phyloP scores from a whole-genome alignment of 208 protist species.

The Trypanosoma theileri region DNA sequence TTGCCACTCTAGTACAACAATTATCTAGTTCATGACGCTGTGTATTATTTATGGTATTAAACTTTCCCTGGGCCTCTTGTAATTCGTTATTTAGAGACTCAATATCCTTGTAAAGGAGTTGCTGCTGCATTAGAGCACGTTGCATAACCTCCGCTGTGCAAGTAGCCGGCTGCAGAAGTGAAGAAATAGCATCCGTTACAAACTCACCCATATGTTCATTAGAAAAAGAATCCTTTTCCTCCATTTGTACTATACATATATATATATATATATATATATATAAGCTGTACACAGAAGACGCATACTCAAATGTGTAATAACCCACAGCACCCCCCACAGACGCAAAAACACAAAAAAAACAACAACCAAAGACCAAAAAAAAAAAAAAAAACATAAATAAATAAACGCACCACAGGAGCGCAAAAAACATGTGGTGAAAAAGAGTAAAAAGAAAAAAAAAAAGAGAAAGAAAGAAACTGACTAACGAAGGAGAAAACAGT shows the following conservation, averaged over 20 bases:
- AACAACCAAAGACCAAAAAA: background rate
- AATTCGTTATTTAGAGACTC: constrained; percentile 4
- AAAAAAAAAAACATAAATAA: background rate
- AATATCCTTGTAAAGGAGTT: constrained; percentile 11
- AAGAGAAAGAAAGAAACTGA: too few species aligned
- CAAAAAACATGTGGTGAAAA: background rate
- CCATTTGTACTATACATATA: background rate
- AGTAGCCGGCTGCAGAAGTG: background rate
- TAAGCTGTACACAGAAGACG: too few species aligned
- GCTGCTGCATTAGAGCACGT: constrained; percentile 1
- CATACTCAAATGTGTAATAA: too few species aligned
- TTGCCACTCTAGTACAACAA: constrained; percentile 5
- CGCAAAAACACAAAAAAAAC: background rate
- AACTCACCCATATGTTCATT: background rate
- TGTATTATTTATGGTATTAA: constrained; percentile 4
- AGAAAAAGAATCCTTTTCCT: background rate
- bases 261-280: too few species aligned
- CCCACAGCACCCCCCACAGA: too few species aligned
- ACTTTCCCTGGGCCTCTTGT: background rate
- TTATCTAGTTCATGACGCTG: constrained; percentile 8
- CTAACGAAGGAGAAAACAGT: too few species aligned
- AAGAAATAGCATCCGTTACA: background rate
- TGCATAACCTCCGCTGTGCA: background rate
- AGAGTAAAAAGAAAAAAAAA: background rate
- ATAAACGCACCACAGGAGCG: background rate